Evolutionary conservation across 352 stramenopile genomes (phyloP).

Genomic region (Phytopythium litorale): DNA sequence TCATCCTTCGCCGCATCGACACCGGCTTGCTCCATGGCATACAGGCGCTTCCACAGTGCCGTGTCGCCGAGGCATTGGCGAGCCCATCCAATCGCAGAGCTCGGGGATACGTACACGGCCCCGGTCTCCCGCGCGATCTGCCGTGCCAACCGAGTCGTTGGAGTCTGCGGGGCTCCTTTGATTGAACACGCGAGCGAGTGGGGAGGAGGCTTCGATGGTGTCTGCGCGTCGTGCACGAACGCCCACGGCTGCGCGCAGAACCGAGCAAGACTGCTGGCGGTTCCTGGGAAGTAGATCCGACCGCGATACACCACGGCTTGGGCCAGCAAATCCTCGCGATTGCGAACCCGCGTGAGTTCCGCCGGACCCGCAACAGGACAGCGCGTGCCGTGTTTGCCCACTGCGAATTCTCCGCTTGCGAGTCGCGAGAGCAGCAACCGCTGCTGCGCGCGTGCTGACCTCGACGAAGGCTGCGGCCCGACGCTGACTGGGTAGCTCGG

Average conservation of each 20-base stretch:
- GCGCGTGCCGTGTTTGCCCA: slow-evolving; percentile 47
- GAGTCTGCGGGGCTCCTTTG: slow-evolving; percentile 26
- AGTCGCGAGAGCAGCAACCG: slow-evolving; percentile 17
- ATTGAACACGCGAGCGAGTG: slow-evolving; percentile 34
- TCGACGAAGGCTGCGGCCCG: not conserved
- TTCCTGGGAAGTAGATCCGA: slow-evolving; percentile 55
- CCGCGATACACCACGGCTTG: slow-evolving; percentile 36
- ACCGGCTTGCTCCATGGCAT: slow-evolving; percentile 8
- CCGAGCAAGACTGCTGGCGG: not conserved
- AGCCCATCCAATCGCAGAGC: slow-evolving; percentile 46
- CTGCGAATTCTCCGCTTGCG: slow-evolving; percentile 30
- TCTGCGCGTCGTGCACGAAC: not conserved
- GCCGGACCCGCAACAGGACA: slow-evolving; percentile 34
- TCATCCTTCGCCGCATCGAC: slow-evolving; percentile 16
- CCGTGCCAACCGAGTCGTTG: slow-evolving; percentile 32
- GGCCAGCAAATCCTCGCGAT: slow-evolving; percentile 1
- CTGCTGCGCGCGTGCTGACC: not conserved
- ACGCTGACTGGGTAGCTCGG: slow-evolving; percentile 20
- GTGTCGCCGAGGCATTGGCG: slow-evolving; percentile 45
- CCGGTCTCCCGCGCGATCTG: slow-evolving; percentile 22
- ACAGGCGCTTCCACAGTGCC: slow-evolving; percentile 18
- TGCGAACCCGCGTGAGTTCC: slow-evolving; percentile 6
- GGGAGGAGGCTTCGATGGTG: slow-evolving; percentile 9
- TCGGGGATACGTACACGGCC: slow-evolving; percentile 47
- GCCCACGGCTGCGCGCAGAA: slow-evolving; percentile 1